These are phyloP conservation scores for Lasiodiplodia hormozganensis DNA, from an alignment of 2,329 filamentous ascomycete species.

Conservation along the genomic window DNA sequence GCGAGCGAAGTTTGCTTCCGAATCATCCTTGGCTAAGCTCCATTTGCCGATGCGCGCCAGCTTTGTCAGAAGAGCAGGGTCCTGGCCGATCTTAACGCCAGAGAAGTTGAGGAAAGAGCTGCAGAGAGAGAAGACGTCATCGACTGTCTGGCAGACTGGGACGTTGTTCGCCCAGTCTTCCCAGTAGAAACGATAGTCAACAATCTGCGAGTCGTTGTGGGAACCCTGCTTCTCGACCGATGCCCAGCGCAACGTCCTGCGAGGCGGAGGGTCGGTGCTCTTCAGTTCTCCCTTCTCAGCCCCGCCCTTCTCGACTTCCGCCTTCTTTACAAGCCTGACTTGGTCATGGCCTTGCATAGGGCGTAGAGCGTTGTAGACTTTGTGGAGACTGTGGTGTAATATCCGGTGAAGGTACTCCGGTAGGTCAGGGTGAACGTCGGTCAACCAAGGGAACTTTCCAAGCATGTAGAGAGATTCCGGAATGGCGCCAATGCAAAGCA, in stretches of 20 bases:
- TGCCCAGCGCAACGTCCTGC: conserved; percentile 74
- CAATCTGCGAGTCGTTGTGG: conserved; percentile 56
- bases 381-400: conserved; percentile 79
- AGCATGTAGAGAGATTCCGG: conserved; percentile 93
- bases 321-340: conserved; percentile 53
- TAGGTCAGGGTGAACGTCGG: conserved; percentile 83
- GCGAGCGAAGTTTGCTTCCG: conserved; percentile 72
- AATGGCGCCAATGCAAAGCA: conserved; percentile 89
- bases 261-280: conserved; percentile 45
- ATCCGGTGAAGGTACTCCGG: conserved; percentile 84
- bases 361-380: conserved; percentile 67
- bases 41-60: conserved; percentile 83
- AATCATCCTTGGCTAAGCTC: conserved; percentile 74
- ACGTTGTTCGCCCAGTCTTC: conserved; percentile 96
- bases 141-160: conserved; percentile 86
- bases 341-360: conserved; percentile 51
- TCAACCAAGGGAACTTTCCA: conserved; percentile 90
- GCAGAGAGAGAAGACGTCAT: conserved; percentile 89
- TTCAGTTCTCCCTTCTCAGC: conserved; percentile 59
- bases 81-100: conserved; percentile 87
- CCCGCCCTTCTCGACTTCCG: conserved; percentile 69
- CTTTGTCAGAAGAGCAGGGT: conserved; percentile 78
- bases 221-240: conserved; percentile 74
- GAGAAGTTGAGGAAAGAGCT: conserved; percentile 83
- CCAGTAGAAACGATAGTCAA: conserved; percentile 91